These are phyloP conservation scores for Sporothrix phasma DNA, from an alignment of 2,329 filamentous ascomycete species.

Conservation along the genomic window DNA sequence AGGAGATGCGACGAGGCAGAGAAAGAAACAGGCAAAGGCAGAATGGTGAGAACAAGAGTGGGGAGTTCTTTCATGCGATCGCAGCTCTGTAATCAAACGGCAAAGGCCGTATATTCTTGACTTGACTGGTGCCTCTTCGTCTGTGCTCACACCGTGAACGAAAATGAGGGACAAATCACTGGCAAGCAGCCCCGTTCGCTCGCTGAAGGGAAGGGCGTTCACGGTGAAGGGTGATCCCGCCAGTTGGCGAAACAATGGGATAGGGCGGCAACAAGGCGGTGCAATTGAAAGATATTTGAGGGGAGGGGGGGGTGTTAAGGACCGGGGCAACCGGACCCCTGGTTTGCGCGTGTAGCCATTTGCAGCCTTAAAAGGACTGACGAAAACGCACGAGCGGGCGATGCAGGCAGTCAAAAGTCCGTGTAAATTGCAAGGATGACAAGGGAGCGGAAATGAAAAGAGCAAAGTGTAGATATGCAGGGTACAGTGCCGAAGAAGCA, in stretches of 20 bases:
- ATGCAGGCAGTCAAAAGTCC: neutral
- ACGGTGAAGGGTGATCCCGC: neutral
- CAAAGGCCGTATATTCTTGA: neutral
- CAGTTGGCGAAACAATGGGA: neutral
- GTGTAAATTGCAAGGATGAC: neutral
- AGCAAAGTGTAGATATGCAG: neutral
- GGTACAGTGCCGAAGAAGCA: neutral
- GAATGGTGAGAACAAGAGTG: neutral
- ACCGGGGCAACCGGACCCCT: neutral
- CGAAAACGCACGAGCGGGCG: neutral
- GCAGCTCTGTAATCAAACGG: conserved; percentile 1
- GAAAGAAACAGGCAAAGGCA: neutral
- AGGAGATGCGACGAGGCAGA: neutral
- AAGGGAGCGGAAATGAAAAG: neutral
- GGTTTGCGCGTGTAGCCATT: neutral
- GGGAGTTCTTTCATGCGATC: neutral
- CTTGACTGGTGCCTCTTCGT: neutral
- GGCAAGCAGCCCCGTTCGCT: conserved; percentile 4
- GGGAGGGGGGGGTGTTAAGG: too few species aligned
- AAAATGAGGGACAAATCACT: neutral
- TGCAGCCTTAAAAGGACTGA: neutral
- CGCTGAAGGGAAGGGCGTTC: conserved; percentile 10
- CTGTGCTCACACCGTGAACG: neutral
- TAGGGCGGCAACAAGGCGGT: neutral
- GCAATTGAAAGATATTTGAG: neutral